These are phyloP conservation scores for Globisporangium cystogenes DNA, from an alignment of 352 stramenopile genomes.

Conservation along the genomic window DNA sequence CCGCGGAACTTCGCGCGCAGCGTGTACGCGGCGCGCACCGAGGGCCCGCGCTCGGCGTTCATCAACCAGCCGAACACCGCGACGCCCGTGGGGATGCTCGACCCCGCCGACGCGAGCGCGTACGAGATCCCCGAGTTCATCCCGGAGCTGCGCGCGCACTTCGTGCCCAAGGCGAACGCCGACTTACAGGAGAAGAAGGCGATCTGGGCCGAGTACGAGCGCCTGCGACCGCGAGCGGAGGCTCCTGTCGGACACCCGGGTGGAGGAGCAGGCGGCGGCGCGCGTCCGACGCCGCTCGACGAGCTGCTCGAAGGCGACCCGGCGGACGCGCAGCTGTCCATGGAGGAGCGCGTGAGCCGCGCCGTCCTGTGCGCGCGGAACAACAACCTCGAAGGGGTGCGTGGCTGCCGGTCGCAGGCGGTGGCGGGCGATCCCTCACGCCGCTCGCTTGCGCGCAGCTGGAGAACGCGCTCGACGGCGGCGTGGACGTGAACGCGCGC, in stretches of 20 bases:
- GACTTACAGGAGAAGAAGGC: constrained; percentile 63
- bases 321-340: constrained; percentile 21
- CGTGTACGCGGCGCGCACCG: constrained; percentile 49
- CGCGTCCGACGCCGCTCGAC: constrained; percentile 32
- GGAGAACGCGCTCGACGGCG: constrained; percentile 84
- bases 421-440: too few relatives aligned
- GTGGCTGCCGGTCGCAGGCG: too few relatives aligned
- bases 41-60: constrained; percentile 50
- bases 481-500: constrained; percentile 84
- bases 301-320: constrained; percentile 40
- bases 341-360: constrained; percentile 40
- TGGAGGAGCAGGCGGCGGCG: constrained; percentile 1
- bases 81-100: constrained; percentile 61
- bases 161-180: constrained; percentile 42
- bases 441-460: constrained; percentile 31
- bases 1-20: constrained; percentile 53
- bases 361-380: constrained; percentile 67
- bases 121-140: constrained; percentile 61
- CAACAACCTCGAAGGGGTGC: constrained; percentile 77
- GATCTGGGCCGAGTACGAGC: constrained; percentile 35
- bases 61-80: constrained; percentile 65
- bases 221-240: neutral
- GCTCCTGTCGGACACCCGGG: neutral
- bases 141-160: constrained; percentile 45
- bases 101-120: constrained; percentile 47